Base-by-base conservation (phyloP, 2,329 filamentous ascomycete genomes). In the Aspergillus aculeatus region DNA sequence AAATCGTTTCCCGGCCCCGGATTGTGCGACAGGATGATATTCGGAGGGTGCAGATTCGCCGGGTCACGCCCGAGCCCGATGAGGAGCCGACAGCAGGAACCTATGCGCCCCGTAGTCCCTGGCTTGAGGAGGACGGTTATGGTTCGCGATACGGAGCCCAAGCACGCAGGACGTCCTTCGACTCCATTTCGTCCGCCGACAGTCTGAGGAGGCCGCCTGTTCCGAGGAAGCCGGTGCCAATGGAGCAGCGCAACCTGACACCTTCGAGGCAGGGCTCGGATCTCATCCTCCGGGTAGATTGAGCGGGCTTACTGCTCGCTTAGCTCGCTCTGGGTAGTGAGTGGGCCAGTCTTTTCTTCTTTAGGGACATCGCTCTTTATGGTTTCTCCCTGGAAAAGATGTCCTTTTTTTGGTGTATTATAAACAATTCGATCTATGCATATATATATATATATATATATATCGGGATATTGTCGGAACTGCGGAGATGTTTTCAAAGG, bases 281-380 rank as follows among this genome's bases (percentile, higher is more conserved):
- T 61, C 58, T 75, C 60, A 71, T 73, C 38, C 59, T 75, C 5
- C 67, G 65, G 26, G 72, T 75, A 47, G 72, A 75, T 48, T 73
- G 56, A 68, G 16, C 35, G 29, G 26, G 21, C 23, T n/a, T 29
- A 32, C 23, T 26, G 23, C 23, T 35, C 26, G 7, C 26, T 29
- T 29, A 9, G 32, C 32, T 12, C 38, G 35, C 35, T 19, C 6
- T 51, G 29, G 26, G 12, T 48, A 56, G 23, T 23, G n/a, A 29
- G 14, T 26, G 47, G 41, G 12, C 12, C 11, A 44, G 26, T 9
- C 12, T 14, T 35, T 49, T 21, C 48, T 29, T 47, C 26, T 54
- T 47, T 35, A 29, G 26, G 41, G 29, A 24, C 52, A 52, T 60
- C 49, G 50, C 38, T 26, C 53, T 50, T 19, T 54, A 44, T 49